A percentile compares a stretch with the other conserved stretches of the same genome.
Evolutionary conservation across 345 rosid species (phyloP).

Genomic region (Nasturtium officinale): DNA sequence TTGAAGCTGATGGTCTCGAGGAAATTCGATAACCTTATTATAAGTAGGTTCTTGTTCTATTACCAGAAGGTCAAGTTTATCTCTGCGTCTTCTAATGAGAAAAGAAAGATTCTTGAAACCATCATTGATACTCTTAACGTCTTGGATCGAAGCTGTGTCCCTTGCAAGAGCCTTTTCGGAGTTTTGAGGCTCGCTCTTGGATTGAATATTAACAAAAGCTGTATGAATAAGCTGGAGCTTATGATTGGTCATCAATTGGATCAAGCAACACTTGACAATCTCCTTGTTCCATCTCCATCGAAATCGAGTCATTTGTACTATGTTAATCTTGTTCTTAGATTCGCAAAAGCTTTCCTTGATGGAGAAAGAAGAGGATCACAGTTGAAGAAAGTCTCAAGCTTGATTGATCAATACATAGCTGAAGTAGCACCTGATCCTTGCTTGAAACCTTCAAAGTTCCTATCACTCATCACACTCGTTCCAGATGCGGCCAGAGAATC

Average conservation of each 20-base stretch:
- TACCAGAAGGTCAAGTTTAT: conserved; percentile 75
- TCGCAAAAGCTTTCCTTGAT: conserved; percentile 61
- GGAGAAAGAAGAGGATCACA: conserved; percentile 42
- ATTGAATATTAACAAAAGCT: conserved; percentile 51
- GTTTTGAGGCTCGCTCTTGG: conserved; percentile 58
- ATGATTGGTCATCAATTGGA: conserved; percentile 84
- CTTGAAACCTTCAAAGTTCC: conserved; percentile 69
- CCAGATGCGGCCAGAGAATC: conserved; percentile 78
- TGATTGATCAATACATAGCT: conserved; percentile 77
- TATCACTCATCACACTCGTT: conserved; percentile 58
- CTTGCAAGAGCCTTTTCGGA: conserved; percentile 77
- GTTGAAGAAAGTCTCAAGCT: conserved; percentile 61
- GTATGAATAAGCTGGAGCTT: conserved; percentile 64
- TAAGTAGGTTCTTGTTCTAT: conserved; percentile 70
- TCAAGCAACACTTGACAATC: conserved; percentile 79
- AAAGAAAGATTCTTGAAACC: conserved; percentile 53
- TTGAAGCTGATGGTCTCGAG: conserved; percentile 56
- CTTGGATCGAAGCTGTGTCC: conserved; percentile 59
- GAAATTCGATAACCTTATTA: conserved; percentile 59
- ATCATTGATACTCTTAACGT: conserved; percentile 56
- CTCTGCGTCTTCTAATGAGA: conserved; percentile 50
- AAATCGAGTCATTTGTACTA: conserved; percentile 63
- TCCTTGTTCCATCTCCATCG: conserved; percentile 74
- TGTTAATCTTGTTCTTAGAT: conserved; percentile 70
- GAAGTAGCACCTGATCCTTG: conserved; percentile 96